Conservation (phyloP, 2,329 filamentous ascomycete species). For the Colletotrichum lentis region DNA sequence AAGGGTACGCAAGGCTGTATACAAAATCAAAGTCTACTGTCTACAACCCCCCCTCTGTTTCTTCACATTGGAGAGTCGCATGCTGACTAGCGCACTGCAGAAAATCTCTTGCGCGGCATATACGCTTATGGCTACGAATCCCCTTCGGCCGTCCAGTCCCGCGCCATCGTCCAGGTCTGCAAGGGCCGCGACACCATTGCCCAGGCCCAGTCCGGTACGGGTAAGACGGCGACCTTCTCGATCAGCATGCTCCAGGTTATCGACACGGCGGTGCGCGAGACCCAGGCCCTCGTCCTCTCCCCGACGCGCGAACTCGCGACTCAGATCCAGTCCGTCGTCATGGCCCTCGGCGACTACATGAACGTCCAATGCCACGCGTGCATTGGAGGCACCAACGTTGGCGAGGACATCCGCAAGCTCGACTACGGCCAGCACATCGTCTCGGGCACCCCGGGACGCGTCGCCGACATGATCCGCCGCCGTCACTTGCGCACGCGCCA, state of each 20-base stretch:
- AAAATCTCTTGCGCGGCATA: constrained; percentile 94
- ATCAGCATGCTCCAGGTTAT: constrained; percentile 97
- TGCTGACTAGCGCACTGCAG: constrained; percentile 50
- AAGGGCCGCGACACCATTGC: constrained; percentile 99
- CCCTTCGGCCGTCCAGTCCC: constrained; percentile 95
- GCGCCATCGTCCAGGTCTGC: constrained; percentile 98
- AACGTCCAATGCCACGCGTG: constrained; percentile 99
- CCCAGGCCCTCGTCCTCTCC: constrained; percentile 92
- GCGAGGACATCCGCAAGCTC: constrained; percentile 96
- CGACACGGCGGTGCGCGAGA: constrained; percentile 90
- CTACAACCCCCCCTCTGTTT: not conserved
- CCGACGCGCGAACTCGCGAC: constrained; percentile 96
- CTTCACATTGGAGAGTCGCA: not conserved
- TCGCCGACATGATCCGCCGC: constrained; percentile 72
- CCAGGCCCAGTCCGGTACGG: constrained; percentile 95
- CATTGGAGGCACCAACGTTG: constrained; percentile 97
- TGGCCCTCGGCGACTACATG: constrained; percentile 99
- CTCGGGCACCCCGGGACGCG: constrained; percentile 94
- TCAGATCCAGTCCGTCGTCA: constrained; percentile 97
- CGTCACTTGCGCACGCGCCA: constrained; percentile 66
- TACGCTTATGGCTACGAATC: constrained; percentile 99
- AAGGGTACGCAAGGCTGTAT: constrained; percentile 68
- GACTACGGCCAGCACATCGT: constrained; percentile 98
- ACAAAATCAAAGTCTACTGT: too few relatives aligned
- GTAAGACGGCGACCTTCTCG: constrained; percentile 96